Evolutionary conservation across 192 early-diverging fungal genomes (phyloP), one percentile per base, ranked within the genome.

Genomic region (Lunasporangiospora selenospora): DNA sequence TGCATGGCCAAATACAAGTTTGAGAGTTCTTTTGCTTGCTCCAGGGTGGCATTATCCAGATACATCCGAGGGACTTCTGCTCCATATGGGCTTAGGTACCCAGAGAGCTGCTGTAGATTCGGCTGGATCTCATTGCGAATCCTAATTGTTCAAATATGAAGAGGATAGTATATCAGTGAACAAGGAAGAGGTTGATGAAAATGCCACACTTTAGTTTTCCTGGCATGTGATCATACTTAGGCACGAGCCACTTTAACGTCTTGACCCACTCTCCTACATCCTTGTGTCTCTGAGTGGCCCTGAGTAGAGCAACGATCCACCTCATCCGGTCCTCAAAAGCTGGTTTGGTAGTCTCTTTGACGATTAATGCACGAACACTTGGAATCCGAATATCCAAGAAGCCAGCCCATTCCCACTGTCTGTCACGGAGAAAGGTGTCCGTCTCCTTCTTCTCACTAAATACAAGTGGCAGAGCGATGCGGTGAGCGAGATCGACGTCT

Each of bases 51-150:
- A 27, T 63, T 44, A 19, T 73, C 69, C 10, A 73, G 48, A 18
- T 73, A 73, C 19, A 58, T 59, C 1, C 69, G 40, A 3, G 69
- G 61, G 27, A 73, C 37, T 0, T 19, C 27, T 6, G 29, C 8
- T 30, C 41, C 40, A 1, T 26, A 4, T 11, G 49, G 40, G 3
- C 39, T 12, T 31, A 73, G n/a, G 27, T 31, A 24, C 4, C 45
- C 32, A 1, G 69, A 33, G 27, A 73, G 49, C 5, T 8, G 3
- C 30, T 31, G 19, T 10, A 73, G 15, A 37, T 63, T 73, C 6
- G 69, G 69, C 27, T 57, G 53, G 40, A 63, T 73, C 49, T 73
- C 69, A 39, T 73, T 73, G 27, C 69, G 69, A 27, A 63, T 73
- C 39, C 69, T 73, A 53, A 45, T 37, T n/a, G 30, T n/a, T n/a